Base-by-base conservation (phyloP, 2,329 filamentous ascomycete genomes). In the Nemania sp. region DNA sequence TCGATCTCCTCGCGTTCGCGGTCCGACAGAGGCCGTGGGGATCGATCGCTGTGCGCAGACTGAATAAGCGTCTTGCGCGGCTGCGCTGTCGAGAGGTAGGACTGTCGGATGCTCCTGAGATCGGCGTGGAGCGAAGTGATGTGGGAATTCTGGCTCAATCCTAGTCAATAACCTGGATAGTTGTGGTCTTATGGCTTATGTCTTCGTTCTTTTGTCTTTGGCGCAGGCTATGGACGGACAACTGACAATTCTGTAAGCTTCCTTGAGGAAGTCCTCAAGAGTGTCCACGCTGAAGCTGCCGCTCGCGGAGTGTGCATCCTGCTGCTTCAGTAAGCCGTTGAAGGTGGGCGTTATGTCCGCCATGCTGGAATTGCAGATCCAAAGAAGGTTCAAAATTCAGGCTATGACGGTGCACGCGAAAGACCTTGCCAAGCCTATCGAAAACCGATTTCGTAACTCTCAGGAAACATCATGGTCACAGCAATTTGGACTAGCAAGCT, bases 201-300 rank as follows among this genome's bases (percentile, higher is more conserved):
- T n/a, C n/a, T 37, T 17, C 17, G 12, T 15, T 9, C 22, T 28
- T n/a, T 26, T n/a, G 24, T 22, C 30, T 14, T 11, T 3, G 28
- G 1, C 6, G 34, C 34, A 5, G 52, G 52, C 37, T 28, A 28
- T 28, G 12, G 26, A 12, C 26, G 9, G 8, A 31, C 9, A 14
- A 72, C 81, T 66, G 76, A 95, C 92, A 72, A 97, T 97, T 69
- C 88, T 84, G 74, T 96, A 94, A 48, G 94, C 94, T 74, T 97
- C 93, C 68, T 93, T 91, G 28, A 97, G 77, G 69, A 97, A 99
- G 65, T 89, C 88, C 70, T 97, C 90, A 45, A 94, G 81, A 63
- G 73, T 79, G 61, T 80, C 75, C 43, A 77, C 64, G 52, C 70
- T 75, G 60, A 77, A 77, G 59, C 67, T 65, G 40, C 65, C 63